Evolutionary conservation across 805 yeast genomes (phyloP), one percentile per base, ranked within the genome.

Genomic region (Monosporozyma aquatica): DNA sequence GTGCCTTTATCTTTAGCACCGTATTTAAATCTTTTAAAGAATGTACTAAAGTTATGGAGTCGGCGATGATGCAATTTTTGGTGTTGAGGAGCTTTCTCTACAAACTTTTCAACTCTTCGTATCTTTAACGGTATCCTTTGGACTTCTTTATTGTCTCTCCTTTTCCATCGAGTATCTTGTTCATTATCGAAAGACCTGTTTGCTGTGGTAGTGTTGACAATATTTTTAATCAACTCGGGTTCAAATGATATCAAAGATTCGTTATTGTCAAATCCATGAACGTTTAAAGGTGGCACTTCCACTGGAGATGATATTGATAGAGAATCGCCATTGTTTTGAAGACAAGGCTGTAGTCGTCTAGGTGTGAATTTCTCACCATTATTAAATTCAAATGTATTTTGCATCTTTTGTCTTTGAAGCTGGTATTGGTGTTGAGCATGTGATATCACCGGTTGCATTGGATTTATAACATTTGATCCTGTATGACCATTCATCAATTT

Each of bases 321-420:
- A 5, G 15, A 15, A 29, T 15, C 3, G 13, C 14, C 15, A 11
- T 36, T 22, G 5, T 13, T 13, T 38, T 11, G 35, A 11, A 29
- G 23, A 8, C 14, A 20, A 5, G 28, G 17, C 17, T 30, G 36
- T 18, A 29, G 13, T 21, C 25, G 10, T n/a, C 21, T 38, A 25
- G 65, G 64, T 2, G 61, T 61, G 35, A 59, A 61, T 29, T 41
- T 50, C 35, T 61, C 65, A 23, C 65, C 65, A 45, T 61, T 61
- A 1, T 61, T 58, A 30, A 61, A 61, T 39, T 50, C 52, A 32
- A 59, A 61, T 13, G 58, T 46, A 10, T 28, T 48, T 37, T 49
- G 47, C 65, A 59, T 59, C 33, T 51, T 53, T 17, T 43, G 45
- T 40, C 58, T 52, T 42, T 59, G 63, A 34, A 51, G 25, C 39